A percentile compares a stretch with the other conserved stretches of the same genome.
Evolutionary conservation across 495 filamentous ascomycete species (phyloP).

Genomic region (Tuber microsphaerosporum): DNA sequence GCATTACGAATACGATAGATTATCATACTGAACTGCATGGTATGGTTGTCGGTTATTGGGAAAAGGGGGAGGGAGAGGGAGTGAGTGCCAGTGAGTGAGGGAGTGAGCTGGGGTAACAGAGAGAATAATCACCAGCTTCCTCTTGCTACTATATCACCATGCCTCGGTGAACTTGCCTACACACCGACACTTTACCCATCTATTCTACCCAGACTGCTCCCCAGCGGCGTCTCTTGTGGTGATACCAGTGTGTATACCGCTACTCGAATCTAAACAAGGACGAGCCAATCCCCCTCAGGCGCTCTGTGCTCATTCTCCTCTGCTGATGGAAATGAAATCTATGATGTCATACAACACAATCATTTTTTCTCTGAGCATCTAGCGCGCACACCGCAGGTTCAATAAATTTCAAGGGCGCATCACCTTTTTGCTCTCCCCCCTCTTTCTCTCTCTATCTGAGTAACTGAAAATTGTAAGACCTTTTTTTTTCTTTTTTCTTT

Average conservation of each 20-base stretch:
- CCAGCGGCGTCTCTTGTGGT: background rate
- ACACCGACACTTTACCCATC: background rate
- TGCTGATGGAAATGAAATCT: background rate
- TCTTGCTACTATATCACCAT: background rate
- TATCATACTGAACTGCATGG: background rate
- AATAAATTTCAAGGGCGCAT: background rate
- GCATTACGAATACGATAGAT: background rate
- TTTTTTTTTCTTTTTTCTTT: background rate
- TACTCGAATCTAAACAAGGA: background rate
- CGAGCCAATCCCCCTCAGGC: background rate
- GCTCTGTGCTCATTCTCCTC: background rate
- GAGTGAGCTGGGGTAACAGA: background rate
- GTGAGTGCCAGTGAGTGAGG: background rate
- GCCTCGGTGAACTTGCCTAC: background rate
- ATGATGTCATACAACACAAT: slow-evolving; percentile 2
- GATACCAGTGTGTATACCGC: background rate
- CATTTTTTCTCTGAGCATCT: background rate
- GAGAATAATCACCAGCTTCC: background rate
- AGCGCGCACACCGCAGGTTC: background rate
- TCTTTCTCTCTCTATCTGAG: background rate
- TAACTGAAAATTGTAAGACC: background rate
- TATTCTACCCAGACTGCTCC: background rate
- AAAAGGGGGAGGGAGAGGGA: background rate
- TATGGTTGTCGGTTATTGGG: background rate
- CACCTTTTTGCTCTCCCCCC: background rate